phyloP scores from a whole-genome alignment of 768 basidiomycete genomes.

The Cystofilobasidium macerans region DNA sequence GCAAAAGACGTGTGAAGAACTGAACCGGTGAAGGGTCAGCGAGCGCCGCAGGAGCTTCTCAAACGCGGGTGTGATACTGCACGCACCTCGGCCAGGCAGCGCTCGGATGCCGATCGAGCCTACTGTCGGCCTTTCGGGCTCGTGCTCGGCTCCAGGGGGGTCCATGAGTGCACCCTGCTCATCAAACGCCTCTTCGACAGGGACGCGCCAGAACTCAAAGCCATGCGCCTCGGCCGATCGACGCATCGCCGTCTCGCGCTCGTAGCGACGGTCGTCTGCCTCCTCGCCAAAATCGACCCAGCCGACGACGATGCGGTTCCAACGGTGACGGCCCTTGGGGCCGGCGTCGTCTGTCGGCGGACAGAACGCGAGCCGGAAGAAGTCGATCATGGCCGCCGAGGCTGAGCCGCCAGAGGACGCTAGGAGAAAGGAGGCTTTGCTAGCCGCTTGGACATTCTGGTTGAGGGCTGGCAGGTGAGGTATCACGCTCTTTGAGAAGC shows the following conservation, averaged over 20 bases:
- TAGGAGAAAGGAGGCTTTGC: constrained; percentile 18
- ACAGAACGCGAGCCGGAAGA: constrained; percentile 16
- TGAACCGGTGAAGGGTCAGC: neutral
- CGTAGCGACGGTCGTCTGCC: neutral
- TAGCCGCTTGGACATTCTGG: neutral
- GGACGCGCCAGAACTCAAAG: constrained; percentile 13
- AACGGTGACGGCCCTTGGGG: constrained; percentile 13
- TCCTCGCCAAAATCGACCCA: constrained; percentile 23
- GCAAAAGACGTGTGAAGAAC: constrained; percentile 16
- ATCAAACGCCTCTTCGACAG: constrained; percentile 22
- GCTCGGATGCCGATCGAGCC: constrained; percentile 8
- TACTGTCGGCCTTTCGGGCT: neutral
- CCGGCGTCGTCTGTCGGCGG: neutral
- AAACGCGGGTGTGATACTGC: neutral
- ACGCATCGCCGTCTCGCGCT: neutral
- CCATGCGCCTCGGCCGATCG: constrained; percentile 8
- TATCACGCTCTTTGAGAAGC: neutral
- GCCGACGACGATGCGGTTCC: constrained; percentile 23
- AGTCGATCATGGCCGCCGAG: constrained; percentile 19
- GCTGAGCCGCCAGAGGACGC: constrained; percentile 22
- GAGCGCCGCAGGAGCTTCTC: neutral
- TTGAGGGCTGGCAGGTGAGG: neutral
- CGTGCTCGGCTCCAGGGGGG: neutral
- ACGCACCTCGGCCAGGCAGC: constrained; percentile 14
- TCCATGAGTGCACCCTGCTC: constrained; percentile 6